phyloP scores from a whole-genome alignment of 192 early-diverging fungal species.

The Allomyces macrogynus region DNA sequence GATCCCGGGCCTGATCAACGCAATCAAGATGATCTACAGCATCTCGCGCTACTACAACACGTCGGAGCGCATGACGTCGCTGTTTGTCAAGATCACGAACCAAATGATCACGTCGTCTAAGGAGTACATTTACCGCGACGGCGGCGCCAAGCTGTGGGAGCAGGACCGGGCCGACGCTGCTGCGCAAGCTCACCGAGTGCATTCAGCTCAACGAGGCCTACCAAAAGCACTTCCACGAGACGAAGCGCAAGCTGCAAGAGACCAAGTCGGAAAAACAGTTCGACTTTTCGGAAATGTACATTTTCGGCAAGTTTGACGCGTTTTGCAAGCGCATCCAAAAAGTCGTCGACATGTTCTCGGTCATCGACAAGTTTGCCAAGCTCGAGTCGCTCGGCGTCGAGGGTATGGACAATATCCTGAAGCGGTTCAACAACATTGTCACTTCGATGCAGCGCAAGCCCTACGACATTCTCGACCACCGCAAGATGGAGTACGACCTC shows the following conservation, averaged over 20 bases:
- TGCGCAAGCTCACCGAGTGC: constrained; percentile 33
- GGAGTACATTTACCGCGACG: constrained; percentile 38
- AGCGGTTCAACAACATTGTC: constrained; percentile 38
- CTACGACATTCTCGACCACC: constrained; percentile 44
- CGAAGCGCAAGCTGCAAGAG: constrained; percentile 36
- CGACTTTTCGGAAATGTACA: constrained; percentile 49
- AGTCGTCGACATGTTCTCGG: constrained; percentile 44
- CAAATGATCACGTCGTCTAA: constrained; percentile 50
- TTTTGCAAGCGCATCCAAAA: constrained; percentile 50
- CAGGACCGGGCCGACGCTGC: constrained; percentile 27
- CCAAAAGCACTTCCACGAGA: constrained; percentile 39
- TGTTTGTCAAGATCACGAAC: constrained; percentile 48
- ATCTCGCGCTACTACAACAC: constrained; percentile 51
- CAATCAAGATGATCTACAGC: constrained; percentile 47
- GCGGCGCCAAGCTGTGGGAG: constrained; percentile 41
- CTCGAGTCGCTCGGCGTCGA: constrained; percentile 35
- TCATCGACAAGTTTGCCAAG: constrained; percentile 40
- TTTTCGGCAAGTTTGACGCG: constrained; percentile 48
- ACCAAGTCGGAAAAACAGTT: constrained; percentile 42
- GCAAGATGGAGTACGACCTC: constrained; percentile 46
- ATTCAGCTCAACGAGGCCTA: constrained; percentile 39
- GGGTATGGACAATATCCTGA: constrained; percentile 38
- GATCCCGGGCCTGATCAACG: constrained; percentile 43
- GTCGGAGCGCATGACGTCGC: constrained; percentile 41
- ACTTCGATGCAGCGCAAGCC: constrained; percentile 40